Conservation (phyloP, 495 filamentous ascomycete species). For the Penicillium canariense region DNA sequence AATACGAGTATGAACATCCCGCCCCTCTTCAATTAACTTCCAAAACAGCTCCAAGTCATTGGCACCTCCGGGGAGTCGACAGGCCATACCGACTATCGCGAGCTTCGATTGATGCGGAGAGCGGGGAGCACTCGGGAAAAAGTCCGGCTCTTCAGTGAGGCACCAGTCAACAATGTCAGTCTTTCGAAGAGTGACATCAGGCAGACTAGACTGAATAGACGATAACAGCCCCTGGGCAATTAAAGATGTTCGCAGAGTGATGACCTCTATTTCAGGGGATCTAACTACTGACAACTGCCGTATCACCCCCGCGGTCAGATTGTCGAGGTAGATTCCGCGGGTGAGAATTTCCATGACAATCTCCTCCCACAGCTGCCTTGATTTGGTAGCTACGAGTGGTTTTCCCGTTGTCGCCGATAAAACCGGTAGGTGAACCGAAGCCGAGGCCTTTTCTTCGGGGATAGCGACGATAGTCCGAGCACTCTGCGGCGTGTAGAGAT, state of each 20-base stretch:
- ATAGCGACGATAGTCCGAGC: neutral
- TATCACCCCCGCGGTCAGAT: conserved; percentile 18
- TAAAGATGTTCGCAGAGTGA: neutral
- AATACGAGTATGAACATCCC: conserved; percentile 35
- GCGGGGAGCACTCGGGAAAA: neutral
- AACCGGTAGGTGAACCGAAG: neutral
- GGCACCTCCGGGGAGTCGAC: conserved; percentile 37
- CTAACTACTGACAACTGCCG: neutral
- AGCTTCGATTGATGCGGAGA: conserved; percentile 29
- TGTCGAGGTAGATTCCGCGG: conserved; percentile 26
- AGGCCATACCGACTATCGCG: conserved; percentile 45
- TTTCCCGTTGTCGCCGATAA: conserved; percentile 2
- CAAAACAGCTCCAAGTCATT: conserved; percentile 37
- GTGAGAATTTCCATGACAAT: conserved; percentile 36
- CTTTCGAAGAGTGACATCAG: neutral
- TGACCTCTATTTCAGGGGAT: neutral
- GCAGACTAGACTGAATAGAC: neutral
- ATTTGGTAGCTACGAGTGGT: neutral
- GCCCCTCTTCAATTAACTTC: conserved; percentile 38
- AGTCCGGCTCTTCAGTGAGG: neutral
- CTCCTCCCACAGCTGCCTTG: conserved; percentile 21
- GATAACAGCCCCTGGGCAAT: conserved; percentile 1
- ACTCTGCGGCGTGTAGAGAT: conserved; percentile 1
- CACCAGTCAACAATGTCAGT: conserved; percentile 3
- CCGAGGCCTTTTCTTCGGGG: neutral